Evolutionary conservation across 352 stramenopile species (phyloP).

Genomic region (Ophiocytium majus): DNA sequence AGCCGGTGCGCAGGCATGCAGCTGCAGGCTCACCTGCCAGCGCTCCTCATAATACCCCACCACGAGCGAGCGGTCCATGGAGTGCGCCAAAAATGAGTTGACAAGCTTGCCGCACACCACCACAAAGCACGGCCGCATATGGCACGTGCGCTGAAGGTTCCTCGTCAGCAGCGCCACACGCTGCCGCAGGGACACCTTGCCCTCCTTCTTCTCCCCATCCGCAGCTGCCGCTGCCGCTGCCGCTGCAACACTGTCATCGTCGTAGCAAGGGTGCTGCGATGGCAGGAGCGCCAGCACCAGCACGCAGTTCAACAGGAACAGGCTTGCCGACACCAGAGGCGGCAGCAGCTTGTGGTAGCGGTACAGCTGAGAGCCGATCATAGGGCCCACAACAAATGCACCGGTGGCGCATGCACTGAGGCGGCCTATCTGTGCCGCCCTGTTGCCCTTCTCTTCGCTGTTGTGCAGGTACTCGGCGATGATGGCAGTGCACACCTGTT

Average conservation of each 20-base stretch:
- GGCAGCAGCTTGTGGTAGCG: slow-evolving; percentile 39
- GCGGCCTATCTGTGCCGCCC: background rate
- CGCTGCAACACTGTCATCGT: background rate
- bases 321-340: slow-evolving; percentile 28
- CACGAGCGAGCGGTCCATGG: slow-evolving; percentile 24
- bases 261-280: background rate
- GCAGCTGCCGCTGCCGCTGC: background rate
- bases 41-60: slow-evolving; percentile 47
- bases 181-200: background rate
- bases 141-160: background rate
- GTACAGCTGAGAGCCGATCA: slow-evolving; percentile 47
- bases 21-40: slow-evolving; percentile 26
- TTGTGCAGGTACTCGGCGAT: background rate
- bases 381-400: slow-evolving; percentile 38
- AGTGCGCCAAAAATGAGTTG: background rate
- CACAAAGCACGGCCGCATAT: background rate
- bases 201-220: background rate
- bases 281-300: slow-evolving; percentile 45
- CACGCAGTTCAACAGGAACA: slow-evolving; percentile 46
- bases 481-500: background rate
- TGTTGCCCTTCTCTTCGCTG: background rate
- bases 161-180: background rate
- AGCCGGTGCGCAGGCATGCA: too few relatives aligned
- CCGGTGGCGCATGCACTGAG: slow-evolving; percentile 38
- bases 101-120: background rate